A percentile compares a stretch with the other conserved stretches of the same genome.
Conservation (phyloP, 2,329 filamentous ascomycete genomes). For the Aureobasidium sp. region DNA sequence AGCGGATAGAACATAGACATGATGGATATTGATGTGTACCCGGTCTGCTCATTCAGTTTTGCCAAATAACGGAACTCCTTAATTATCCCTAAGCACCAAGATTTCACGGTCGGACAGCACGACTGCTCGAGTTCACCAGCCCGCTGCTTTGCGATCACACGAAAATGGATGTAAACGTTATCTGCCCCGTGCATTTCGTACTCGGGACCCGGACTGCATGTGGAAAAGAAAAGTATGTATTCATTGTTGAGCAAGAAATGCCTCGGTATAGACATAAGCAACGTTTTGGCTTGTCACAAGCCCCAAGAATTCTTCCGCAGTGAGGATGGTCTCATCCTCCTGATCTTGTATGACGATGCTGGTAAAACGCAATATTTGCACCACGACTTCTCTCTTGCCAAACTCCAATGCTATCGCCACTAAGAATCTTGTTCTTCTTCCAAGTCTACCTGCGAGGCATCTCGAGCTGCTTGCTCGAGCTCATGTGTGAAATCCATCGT, state of each 20-base stretch:
- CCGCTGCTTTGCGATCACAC: neutral
- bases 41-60: too few relatives aligned
- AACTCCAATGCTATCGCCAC: neutral
- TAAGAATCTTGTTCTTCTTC: neutral
- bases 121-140: neutral
- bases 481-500: neutral
- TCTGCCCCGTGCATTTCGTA: neutral
- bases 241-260: neutral
- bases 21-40: neutral
- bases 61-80: too few relatives aligned
- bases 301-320: neutral
- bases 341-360: neutral
- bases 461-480: neutral
- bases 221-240: neutral
- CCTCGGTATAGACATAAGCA: neutral
- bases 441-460: neutral
- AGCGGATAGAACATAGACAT: neutral
- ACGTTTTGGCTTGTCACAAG: neutral
- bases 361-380: neutral
- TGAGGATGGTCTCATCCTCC: too few relatives aligned
- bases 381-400: neutral
- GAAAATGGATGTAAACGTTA: neutral
- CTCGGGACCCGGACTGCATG: neutral
- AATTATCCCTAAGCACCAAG: neutral
- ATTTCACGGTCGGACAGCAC: neutral